Evolutionary conservation across 2,329 filamentous ascomycete species (phyloP), one percentile per base, ranked within the genome.

Genomic region (Trichoderma sp.): DNA sequence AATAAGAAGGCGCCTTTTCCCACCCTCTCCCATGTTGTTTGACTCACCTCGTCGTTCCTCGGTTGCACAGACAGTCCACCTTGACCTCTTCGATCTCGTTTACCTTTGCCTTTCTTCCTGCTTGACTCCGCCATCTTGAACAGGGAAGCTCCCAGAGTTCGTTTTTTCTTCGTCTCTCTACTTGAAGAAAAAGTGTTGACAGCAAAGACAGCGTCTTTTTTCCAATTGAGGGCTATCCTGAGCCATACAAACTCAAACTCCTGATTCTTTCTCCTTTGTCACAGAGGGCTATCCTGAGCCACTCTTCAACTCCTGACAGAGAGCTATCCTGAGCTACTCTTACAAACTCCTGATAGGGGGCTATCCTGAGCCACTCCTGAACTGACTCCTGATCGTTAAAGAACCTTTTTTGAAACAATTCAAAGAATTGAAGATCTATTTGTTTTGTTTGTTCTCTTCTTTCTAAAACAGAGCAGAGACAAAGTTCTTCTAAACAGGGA

Each of bases 321-420:
- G 68, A 66, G 68, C 68, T 69, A 69, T 69, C 68, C 68, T 69
- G 68, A 69, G 68, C 60, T 63, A 58, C 66, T 67, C 66, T 67
- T 67, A 63, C 60, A 67, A 64, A 56, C 45, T 67, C 66, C 55
- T 58, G 57, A 63, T 62, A 67, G 67, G 62, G 67, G 63, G 68
- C 68, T 69, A 69, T 68, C 68, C 68, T 69, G 68, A 69, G 68
- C 60, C 58, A 58, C 65, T 66, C 66, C 65, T 67, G 51, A 66
- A 65, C 64, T 64, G 64, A 66, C 64, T 66, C 64, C 64, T 66
- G 64, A 66, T 45, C 60, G 58, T 63, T 54, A 57, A 61, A 56
- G 39, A 43, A 34, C 3, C 28, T 30, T 60, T 65, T 51, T 41
- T 57, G 34, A 43, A 43, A 64, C 52, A 66, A 39, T 14, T 39